phyloP scores from a whole-genome alignment of 768 basidiomycete genomes.

The Mrakia hoshinonis region DNA sequence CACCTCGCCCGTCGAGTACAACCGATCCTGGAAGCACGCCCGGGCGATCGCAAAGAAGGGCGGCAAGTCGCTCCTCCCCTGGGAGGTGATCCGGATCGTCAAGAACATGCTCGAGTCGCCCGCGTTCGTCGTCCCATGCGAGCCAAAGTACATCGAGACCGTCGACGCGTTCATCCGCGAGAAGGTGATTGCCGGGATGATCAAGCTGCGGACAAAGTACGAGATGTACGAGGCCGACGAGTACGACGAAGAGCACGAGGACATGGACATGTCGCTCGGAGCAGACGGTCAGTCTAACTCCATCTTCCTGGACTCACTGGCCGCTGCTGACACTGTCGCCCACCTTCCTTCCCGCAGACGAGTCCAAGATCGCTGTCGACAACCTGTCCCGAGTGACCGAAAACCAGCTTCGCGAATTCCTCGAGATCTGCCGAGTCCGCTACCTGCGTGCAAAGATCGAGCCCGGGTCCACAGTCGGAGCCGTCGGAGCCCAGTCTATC shows the following conservation, averaged over 20 bases:
- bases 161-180: conserved; percentile 57
- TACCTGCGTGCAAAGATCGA: conserved; percentile 95
- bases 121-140: conserved; percentile 36
- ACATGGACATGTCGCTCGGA: conserved; percentile 66
- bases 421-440: conserved; percentile 79
- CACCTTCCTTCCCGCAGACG: conserved; percentile 32
- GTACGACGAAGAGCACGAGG: conserved; percentile 59
- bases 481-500: conserved; percentile 96
- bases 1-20: conserved; percentile 82
- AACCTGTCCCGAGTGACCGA: conserved; percentile 85
- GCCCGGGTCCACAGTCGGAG: conserved; percentile 95
- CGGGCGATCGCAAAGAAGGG: conserved; percentile 58
- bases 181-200: conserved; percentile 59
- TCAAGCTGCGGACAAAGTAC: conserved; percentile 56
- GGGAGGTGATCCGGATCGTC: conserved; percentile 68
- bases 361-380: conserved; percentile 67
- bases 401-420: conserved; percentile 65
- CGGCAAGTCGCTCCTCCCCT: conserved; percentile 63
- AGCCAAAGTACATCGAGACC: conserved; percentile 37
- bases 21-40: conserved; percentile 78
- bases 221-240: conserved; percentile 79
- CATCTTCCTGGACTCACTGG: background rate
- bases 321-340: background rate
- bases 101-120: conserved; percentile 50
- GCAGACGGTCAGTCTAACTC: conserved; percentile 52